Base-by-base conservation (phyloP, 1,284 basidiomycete genomes). In the Malassezia cuniculi region DNA sequence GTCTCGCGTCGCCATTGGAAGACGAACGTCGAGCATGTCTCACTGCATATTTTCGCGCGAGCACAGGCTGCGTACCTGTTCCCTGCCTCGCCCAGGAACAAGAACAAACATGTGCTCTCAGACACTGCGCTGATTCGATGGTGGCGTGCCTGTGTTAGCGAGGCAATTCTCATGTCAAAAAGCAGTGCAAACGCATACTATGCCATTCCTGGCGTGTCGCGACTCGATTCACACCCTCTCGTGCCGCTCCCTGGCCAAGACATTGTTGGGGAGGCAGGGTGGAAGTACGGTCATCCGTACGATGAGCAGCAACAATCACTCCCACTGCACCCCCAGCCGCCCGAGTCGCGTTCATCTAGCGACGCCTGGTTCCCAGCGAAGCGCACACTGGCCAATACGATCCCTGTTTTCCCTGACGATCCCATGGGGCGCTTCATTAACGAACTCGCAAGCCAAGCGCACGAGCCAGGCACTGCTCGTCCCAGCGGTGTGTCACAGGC, bases 41-140 rank as follows among this genome's bases (percentile, higher is more conserved):
- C 51, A 2, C 73, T 94, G 6, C 85, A 93, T 54, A 73, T 95
- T 20, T 93, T 97, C 59, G 90, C 90, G 2, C 75, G 87, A 14
- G 78, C 83, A 1, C 89, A 95, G 69, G 72, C 71, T 24, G 87
- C 94, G 63, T 97, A 97, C 66, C 73, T 97, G 20, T 95, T 97
- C 66, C 83, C 89, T 0, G 85, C 87, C 60, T 85, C 82, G n/a
- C 72, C 77, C 3, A 78, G 85, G 18, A 80, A 76, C 52, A 55
- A 32, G 15, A 49, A 43, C 15, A 95, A 95, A 71, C 75, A 72
- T 17, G 79, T 83, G 2, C 69, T 90, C 35, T 75, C 75, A 24
- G 90, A 94, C 57, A 73, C 79, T 18, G 76, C 75, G 51, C 74
- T 97, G 1, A 87, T 86, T 65, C 78, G 73, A 33, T 97, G 90